Evolutionary conservation across 257 asterid genomes (phyloP), one percentile per base, ranked within the genome.

Genomic region (Fraxinus anomala): DNA sequence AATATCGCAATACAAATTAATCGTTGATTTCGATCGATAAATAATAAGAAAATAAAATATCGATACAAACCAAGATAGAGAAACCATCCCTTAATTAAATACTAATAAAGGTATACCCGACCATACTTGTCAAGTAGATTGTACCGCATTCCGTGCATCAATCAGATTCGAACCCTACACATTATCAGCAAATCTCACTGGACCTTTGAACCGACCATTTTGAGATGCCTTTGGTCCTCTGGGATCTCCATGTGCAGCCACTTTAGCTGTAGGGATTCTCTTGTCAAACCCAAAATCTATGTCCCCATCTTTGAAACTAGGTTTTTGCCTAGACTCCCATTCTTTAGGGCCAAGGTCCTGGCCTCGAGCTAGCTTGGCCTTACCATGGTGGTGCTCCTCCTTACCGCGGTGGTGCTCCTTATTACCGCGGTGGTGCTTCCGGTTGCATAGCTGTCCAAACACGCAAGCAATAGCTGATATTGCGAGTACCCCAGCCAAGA

Each of bases 261-360:
- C 83, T 70, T 87, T 87, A 54, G 88, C 67, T 71, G 81, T 49
- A 1, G 90, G 80, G 2, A 81, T 63, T 75, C 70, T 85, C 68
- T 86, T 86, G 36, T 85, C 90, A 49, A 92, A 89, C 73, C 98
- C 98, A 40, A 90, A 87, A 76, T 92, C 98, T 24, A 94, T 89
- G 72, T 92, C 97, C 17, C 89, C 94, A 42, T 81, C 88, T 12
- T 72, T 84, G 89, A 82, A 87, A 79, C 78, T 83, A 6, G 88
- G 89, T 19, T 85, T 83, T 59, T 78, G 80, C 83, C 84, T 90
- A 0, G 87, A 81, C 72, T 83, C 91, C 81, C 87, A 84, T 68
- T 89, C 87, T 77, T 85, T 90, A 1, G 73, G 65, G 59, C 65
- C 72, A 74, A 76, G 14, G 6, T 11, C 69, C 28, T 63, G 69